These are phyloP conservation scores for Brettanomyces anomalus DNA, from an alignment of 805 yeast species.

Conservation along the genomic window DNA sequence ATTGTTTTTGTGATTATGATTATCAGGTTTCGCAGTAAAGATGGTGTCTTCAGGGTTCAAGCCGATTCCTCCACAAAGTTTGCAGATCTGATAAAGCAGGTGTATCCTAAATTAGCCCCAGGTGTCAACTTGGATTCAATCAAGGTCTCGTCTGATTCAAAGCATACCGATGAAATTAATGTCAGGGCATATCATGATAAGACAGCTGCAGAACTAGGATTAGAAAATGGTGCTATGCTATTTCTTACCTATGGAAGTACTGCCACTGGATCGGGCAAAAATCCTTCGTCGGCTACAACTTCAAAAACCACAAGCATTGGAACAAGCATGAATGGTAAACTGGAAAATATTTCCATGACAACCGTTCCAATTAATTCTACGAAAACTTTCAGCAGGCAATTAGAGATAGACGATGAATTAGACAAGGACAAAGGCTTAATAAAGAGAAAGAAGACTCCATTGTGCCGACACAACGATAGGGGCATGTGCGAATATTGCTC, in stretches of 20 bases:
- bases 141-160: constrained; percentile 22
- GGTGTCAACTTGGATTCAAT: constrained; percentile 12
- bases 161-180: constrained; percentile 12
- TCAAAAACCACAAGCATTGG: constrained; percentile 1
- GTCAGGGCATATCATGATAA: constrained; percentile 23
- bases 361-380: constrained; percentile 6
- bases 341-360: constrained; percentile 1
- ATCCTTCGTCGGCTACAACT: neutral
- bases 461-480: constrained; percentile 82
- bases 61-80: constrained; percentile 18
- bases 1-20: constrained; percentile 28
- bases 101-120: constrained; percentile 25
- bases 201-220: constrained; percentile 33
- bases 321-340: constrained; percentile 3
- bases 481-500: constrained; percentile 99
- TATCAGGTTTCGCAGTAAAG: constrained; percentile 72
- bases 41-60: constrained; percentile 69
- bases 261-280: constrained; percentile 5
- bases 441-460: constrained; percentile 43
- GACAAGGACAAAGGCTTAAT: constrained; percentile 69
- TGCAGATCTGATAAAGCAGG: constrained; percentile 17
- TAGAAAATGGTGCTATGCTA: constrained; percentile 56
- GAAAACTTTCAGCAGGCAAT: constrained; percentile 30
- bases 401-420: constrained; percentile 56
- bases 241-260: constrained; percentile 28